Conservation (phyloP, 768 basidiomycete genomes). For the Lactifluus volemus region DNA sequence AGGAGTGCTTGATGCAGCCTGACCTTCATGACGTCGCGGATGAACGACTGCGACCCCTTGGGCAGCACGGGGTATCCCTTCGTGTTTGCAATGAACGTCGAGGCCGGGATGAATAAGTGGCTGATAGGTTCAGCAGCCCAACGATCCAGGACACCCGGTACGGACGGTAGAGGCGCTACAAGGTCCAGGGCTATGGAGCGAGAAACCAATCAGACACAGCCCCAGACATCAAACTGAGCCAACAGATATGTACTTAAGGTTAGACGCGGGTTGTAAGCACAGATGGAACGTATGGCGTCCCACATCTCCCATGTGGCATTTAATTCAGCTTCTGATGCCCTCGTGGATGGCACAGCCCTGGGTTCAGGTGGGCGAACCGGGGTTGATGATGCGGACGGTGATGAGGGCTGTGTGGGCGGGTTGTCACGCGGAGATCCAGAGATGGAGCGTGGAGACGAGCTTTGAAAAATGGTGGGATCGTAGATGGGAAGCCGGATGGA, state of each 20-base stretch:
- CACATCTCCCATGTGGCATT: slow-evolving; percentile 96
- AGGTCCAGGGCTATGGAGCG: slow-evolving; percentile 72
- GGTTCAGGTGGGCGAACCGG: slow-evolving; percentile 23
- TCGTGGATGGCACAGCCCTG: slow-evolving; percentile 24
- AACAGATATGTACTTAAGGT: slow-evolving; percentile 49
- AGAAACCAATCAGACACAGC: slow-evolving; percentile 19
- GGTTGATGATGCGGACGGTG: slow-evolving; percentile 19
- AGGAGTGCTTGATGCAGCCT: slow-evolving; percentile 23
- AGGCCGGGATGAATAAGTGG: slow-evolving; percentile 80
- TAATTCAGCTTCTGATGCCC: slow-evolving; percentile 45
- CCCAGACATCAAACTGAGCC: background rate
- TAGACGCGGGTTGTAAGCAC: slow-evolving; percentile 70
- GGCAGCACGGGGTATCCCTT: slow-evolving; percentile 97
- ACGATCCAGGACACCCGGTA: slow-evolving; percentile 64
- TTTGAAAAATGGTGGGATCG: slow-evolving; percentile 56
- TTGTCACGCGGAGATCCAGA: background rate
- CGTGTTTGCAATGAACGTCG: slow-evolving; percentile 88
- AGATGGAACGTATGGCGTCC: slow-evolving; percentile 88
- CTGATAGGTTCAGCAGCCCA: slow-evolving; percentile 95
- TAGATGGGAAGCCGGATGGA: slow-evolving; percentile 80
- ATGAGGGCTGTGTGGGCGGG: background rate
- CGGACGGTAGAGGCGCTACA: slow-evolving; percentile 76
- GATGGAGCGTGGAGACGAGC: slow-evolving; percentile 21
- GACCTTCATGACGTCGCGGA: slow-evolving; percentile 84
- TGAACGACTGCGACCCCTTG: slow-evolving; percentile 86